Evolutionary conservation across 768 basidiomycete genomes (phyloP).

Genomic region (Russula virescens): DNA sequence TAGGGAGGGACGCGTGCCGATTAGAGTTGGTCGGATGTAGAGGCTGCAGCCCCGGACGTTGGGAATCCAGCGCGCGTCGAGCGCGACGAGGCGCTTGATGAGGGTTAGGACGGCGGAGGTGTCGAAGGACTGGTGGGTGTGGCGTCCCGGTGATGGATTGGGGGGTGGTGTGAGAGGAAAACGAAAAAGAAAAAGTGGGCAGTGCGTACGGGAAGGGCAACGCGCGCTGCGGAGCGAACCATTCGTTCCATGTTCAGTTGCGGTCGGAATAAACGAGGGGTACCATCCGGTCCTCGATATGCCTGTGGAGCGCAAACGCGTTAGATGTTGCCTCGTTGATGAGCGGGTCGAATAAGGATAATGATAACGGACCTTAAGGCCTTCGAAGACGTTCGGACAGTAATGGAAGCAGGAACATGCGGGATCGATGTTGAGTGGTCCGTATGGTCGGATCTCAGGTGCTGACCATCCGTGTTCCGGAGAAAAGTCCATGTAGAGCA

Average conservation of each 20-base stretch:
- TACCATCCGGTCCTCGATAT: slow-evolving; percentile 65
- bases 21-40: slow-evolving; percentile 81
- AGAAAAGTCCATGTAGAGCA: slow-evolving; percentile 63
- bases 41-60: slow-evolving; percentile 65
- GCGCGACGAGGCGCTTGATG: slow-evolving; percentile 57
- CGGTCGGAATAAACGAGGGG: slow-evolving; percentile 74
- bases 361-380: slow-evolving; percentile 52
- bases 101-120: slow-evolving; percentile 43
- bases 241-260: slow-evolving; percentile 82
- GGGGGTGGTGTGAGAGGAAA: no score
- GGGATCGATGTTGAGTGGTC: slow-evolving; percentile 54
- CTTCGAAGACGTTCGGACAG: slow-evolving; percentile 54
- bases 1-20: slow-evolving; percentile 43
- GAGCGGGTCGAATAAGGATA: not conserved
- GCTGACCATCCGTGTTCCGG: slow-evolving; percentile 60
- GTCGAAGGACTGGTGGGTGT: slow-evolving; percentile 36
- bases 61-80: slow-evolving; percentile 84
- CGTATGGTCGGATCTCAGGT: slow-evolving; percentile 71
- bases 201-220: slow-evolving; percentile 27
- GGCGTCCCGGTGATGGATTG: no score
- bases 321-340: not conserved
- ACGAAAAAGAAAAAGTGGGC: not conserved
- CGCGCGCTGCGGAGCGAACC: slow-evolving; percentile 57
- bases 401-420: slow-evolving; percentile 54
- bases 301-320: slow-evolving; percentile 39